Evolutionary conservation across 2,329 filamentous ascomycete species (phyloP).

Genomic region (Tympanopsis confertula): DNA sequence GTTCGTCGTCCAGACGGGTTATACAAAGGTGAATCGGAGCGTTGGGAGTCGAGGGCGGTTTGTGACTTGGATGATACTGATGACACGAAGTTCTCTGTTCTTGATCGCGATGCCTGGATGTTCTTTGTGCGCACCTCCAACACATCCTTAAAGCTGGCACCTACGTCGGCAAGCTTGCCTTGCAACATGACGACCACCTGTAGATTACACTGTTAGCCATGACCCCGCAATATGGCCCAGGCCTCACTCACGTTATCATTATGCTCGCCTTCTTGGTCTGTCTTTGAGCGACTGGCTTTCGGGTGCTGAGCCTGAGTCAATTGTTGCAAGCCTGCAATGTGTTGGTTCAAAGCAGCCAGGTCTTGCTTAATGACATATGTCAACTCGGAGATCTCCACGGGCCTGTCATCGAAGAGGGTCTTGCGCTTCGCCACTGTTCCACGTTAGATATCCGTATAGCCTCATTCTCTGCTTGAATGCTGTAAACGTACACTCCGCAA

Average conservation of each 20-base stretch:
- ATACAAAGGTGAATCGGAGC: slow-evolving; percentile 79
- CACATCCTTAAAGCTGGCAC: slow-evolving; percentile 93
- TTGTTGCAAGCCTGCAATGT: slow-evolving; percentile 72
- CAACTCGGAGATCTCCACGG: slow-evolving; percentile 92
- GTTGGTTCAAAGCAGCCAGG: slow-evolving; percentile 45
- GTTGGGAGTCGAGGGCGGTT: slow-evolving; percentile 42
- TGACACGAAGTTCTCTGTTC: slow-evolving; percentile 94
- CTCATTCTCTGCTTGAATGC: too few relatives aligned
- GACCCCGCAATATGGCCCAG: too few relatives aligned
- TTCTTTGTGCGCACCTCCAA: slow-evolving; percentile 94
- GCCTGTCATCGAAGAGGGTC: slow-evolving; percentile 91
- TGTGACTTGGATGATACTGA: slow-evolving; percentile 71
- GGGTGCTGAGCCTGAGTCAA: slow-evolving; percentile 70
- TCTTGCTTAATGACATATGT: slow-evolving; percentile 36
- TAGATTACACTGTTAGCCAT: too few relatives aligned
- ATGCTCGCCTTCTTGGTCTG: slow-evolving; percentile 81
- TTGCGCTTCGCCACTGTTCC: slow-evolving; percentile 76
- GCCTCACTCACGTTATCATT: slow-evolving; percentile 30
- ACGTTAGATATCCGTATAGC: slow-evolving; percentile 11
- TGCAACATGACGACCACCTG: slow-evolving; percentile 89
- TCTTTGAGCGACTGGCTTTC: slow-evolving; percentile 17
- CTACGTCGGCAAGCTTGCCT: slow-evolving; percentile 83
- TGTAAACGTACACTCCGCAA: slow-evolving; percentile 60
- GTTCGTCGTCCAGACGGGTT: slow-evolving; percentile 61
- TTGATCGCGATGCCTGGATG: slow-evolving; percentile 81